A percentile compares a stretch with the other conserved stretches of the same genome.
Conservation (phyloP, 495 filamentous ascomycete species). For the Amphirosellinia nigrospora region DNA sequence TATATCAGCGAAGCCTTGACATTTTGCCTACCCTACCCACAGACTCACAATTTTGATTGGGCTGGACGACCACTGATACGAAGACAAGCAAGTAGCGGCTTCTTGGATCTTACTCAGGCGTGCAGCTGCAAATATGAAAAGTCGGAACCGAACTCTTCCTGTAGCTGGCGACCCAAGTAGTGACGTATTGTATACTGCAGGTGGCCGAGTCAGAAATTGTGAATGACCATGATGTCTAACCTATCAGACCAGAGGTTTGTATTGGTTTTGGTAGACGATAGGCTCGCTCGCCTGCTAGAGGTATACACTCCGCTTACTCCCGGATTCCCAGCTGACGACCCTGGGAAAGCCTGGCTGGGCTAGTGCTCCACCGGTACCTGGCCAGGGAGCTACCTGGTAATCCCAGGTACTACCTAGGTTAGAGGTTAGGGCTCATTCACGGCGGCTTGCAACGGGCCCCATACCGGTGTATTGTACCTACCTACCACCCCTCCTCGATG, state of each 20-base stretch:
- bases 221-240: background rate
- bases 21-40: background rate
- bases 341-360: background rate
- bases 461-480: background rate
- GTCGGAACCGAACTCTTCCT: background rate
- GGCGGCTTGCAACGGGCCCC: background rate
- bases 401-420: background rate
- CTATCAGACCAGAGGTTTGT: background rate
- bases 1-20: background rate
- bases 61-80: slow-evolving; percentile 6
- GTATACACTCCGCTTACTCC: background rate
- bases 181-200: slow-evolving; percentile 9
- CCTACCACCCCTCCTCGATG: background rate
- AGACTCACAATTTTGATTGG: background rate
- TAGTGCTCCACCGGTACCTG: background rate
- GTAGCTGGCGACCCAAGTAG: background rate
- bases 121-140: slow-evolving; percentile 20
- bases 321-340: background rate
- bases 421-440: background rate
- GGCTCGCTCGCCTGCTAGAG: background rate
- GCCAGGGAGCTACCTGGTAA: background rate
- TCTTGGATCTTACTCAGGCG: slow-evolving; percentile 26
- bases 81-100: background rate
- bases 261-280: background rate
- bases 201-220: background rate